These are phyloP conservation scores for Glycine tomentella DNA, from an alignment of 306 rosid species.

Conservation along the genomic window DNA sequence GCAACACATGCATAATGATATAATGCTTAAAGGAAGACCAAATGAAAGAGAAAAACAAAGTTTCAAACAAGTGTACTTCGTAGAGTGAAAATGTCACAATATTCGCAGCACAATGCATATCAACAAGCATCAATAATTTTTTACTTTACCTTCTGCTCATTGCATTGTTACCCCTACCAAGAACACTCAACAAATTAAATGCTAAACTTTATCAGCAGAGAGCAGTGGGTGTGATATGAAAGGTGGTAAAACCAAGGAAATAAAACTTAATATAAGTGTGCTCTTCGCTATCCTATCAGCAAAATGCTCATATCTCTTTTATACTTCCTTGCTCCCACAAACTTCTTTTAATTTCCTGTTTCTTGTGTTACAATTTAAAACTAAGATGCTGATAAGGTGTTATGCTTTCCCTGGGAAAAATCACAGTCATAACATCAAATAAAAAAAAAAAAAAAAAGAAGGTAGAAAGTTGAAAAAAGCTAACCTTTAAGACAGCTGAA, in stretches of 20 bases:
- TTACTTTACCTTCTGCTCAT: neutral
- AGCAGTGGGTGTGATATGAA: neutral
- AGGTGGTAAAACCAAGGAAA: neutral
- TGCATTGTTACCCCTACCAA: constrained; percentile 22
- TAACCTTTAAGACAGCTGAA: constrained; percentile 89
- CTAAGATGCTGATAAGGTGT: constrained; percentile 29
- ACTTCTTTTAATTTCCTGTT: constrained; percentile 14
- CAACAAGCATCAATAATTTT: neutral
- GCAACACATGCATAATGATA: constrained; percentile 14
- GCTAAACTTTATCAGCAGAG: constrained; percentile 10
- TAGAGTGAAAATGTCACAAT: constrained; percentile 15
- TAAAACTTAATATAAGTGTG: neutral
- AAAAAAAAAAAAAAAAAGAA: constrained; percentile 13
- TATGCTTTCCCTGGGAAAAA: constrained; percentile 20
- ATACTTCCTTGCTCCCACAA: constrained; percentile 13
- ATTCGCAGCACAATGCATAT: constrained; percentile 24
- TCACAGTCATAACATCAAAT: constrained; percentile 27
- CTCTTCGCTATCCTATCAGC: constrained; percentile 18
- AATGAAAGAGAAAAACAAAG: neutral
- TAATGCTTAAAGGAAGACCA: constrained; percentile 25
- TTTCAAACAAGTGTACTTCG: constrained; percentile 32
- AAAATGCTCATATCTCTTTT: constrained; percentile 5
- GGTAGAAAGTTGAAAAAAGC: constrained; percentile 6
- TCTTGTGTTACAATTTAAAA: constrained; percentile 11
- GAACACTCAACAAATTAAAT: constrained; percentile 8